Evolutionary conservation across 2,329 filamentous ascomycete genomes (phyloP), one percentile per base, ranked within the genome.

Genomic region (Aspergillus sclerotialis): DNA sequence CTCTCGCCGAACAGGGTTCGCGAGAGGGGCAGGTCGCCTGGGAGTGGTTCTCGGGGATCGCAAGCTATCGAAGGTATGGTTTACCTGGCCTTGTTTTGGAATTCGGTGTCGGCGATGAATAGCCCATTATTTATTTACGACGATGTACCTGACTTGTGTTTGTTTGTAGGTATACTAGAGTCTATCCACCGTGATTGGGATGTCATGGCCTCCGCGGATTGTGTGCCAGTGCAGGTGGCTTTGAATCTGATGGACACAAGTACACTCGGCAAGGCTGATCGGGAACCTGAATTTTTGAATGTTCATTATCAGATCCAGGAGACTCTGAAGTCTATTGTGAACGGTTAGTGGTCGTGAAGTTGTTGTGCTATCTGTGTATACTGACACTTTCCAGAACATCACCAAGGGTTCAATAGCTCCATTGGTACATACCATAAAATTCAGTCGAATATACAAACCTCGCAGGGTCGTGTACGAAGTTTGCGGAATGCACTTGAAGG

Each of bases 371-470:
- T n/a, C 7, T 35, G 14, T 17, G 2, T 10, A 30, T 33, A 23
- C 39, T 52, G 34, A 51, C 32, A 36, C 24, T 38, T 34, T 17
- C 12, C 38, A 72, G 90, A 98, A 65, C 90, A 98, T 56, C 90
- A 98, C 56, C 92, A 98, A 61, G 93, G 92, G 30, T 98, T 98
- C 73, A 98, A 96, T 65, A 94, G 87, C 61, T 95, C 90, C 32
- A 96, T 98, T 44, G 92, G 90, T 60, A 96, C 90, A 13, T 98
- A 96, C 56, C 93, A 98, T 69, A 95, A 94, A 63, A 98, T 98
- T 42, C 92, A 98, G 61, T 79, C 81, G 33, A 94, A 87, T 63
- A 92, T 98, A 45, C 84, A 90, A 51, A 72, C 78, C 32, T 94
- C 88, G 11, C 92, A 98, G 62, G 80, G 80, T 52, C 80, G 87